Percentiles rank a stretch among this genome's conserved stretches.
These are phyloP conservation scores for Xerocomus alliaceus DNA, from an alignment of 1,284 basidiomycete genomes.

Conservation along the genomic window DNA sequence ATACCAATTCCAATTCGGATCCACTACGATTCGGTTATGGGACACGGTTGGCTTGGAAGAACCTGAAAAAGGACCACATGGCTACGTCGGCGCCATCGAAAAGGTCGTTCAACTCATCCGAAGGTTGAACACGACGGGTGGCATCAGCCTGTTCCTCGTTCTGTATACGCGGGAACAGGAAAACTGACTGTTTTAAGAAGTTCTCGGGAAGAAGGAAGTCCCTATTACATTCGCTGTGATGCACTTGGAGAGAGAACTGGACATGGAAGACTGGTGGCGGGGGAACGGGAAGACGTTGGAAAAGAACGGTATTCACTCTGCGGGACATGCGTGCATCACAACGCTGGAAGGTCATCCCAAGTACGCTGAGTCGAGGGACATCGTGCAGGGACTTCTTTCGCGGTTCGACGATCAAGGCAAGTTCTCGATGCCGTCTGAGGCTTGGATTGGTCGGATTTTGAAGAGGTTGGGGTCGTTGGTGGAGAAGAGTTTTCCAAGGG, in stretches of 20 bases:
- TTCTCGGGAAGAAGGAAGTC: constrained; percentile 41
- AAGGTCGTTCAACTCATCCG: constrained; percentile 42
- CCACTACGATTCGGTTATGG: constrained; percentile 30
- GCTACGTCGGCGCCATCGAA: constrained; percentile 40
- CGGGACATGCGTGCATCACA: constrained; percentile 35
- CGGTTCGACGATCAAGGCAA: constrained; percentile 30
- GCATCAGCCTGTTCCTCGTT: constrained; percentile 47
- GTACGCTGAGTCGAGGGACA: constrained; percentile 30
- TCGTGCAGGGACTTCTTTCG: constrained; percentile 28
- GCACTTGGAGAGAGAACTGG: constrained; percentile 40
- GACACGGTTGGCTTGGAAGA: constrained; percentile 46
- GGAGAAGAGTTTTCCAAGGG: constrained; percentile 22
- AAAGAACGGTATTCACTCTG: constrained; percentile 19
- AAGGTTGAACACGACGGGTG: constrained; percentile 32
- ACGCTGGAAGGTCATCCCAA: constrained; percentile 27
- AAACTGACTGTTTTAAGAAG: constrained; percentile 43
- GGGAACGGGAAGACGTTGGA: constrained; percentile 25
- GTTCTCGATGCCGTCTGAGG: constrained; percentile 31
- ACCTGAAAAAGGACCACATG: constrained; percentile 26
- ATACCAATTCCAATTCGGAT: constrained; percentile 31
- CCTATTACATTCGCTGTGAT: constrained; percentile 46
- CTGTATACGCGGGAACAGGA: constrained; percentile 42
- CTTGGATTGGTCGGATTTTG: constrained; percentile 30
- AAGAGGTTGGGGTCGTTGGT: constrained; percentile 23
- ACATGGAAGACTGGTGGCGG: constrained; percentile 35